These are phyloP conservation scores for Fusarium graminum DNA, from an alignment of 2,329 filamentous ascomycete genomes.

Conservation along the genomic window DNA sequence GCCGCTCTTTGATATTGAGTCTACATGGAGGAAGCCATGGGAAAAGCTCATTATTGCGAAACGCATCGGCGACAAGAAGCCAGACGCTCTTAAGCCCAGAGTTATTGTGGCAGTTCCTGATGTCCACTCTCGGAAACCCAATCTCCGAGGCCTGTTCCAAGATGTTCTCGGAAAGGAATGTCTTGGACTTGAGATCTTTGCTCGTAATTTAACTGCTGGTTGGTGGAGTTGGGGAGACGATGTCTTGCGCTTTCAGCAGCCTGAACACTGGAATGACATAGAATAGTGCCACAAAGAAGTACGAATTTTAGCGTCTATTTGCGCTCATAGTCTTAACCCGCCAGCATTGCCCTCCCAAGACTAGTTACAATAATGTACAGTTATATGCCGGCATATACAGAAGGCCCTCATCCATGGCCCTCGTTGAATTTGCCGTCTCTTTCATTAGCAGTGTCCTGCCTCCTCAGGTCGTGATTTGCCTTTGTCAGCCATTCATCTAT, in stretches of 20 bases:
- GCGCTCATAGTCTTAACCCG: constrained; percentile 42
- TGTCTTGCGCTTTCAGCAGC: constrained; percentile 75
- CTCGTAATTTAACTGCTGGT: constrained; percentile 77
- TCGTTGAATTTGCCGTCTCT: constrained; percentile 34
- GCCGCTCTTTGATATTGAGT: constrained; percentile 71
- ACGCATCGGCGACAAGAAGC: constrained; percentile 52
- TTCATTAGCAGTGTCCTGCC: constrained; percentile 43
- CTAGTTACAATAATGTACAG: constrained; percentile 54
- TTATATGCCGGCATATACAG: constrained; percentile 49
- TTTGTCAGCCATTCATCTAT: constrained; percentile 31
- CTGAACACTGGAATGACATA: constrained; percentile 61
- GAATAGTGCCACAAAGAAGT: constrained; percentile 19
- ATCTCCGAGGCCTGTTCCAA: constrained; percentile 71
- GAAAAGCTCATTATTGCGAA: constrained; percentile 77
- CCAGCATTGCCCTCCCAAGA: constrained; percentile 41
- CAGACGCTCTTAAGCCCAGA: constrained; percentile 55
- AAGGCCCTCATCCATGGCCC: constrained; percentile 26
- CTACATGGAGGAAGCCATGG: constrained; percentile 79
- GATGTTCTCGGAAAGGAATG: constrained; percentile 65
- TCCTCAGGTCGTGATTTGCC: constrained; percentile 20
- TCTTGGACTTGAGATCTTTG: constrained; percentile 79
- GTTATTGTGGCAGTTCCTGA: constrained; percentile 79
- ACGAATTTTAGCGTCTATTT: constrained; percentile 45
- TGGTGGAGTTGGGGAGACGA: constrained; percentile 88
- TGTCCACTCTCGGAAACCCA: constrained; percentile 83